These are phyloP conservation scores for Pezicula carpinea DNA, from an alignment of 2,329 filamentous ascomycete species.

Conservation along the genomic window DNA sequence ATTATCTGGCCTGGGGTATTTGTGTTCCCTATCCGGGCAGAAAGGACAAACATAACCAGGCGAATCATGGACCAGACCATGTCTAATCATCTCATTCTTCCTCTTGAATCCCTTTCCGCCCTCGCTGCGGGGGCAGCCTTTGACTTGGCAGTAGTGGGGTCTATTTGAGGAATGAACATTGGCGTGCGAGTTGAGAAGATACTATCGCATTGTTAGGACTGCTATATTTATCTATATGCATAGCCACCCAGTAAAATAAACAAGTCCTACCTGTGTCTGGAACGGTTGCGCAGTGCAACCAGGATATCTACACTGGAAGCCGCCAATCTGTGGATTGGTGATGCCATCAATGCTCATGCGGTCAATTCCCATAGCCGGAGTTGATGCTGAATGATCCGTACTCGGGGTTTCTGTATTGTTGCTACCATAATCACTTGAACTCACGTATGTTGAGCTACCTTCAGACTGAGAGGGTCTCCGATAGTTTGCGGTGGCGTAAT, in stretches of 20 bases:
- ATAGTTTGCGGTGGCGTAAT: conserved; percentile 10
- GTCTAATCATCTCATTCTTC: conserved; percentile 69
- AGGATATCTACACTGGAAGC: conserved; percentile 53
- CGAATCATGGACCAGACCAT: conserved; percentile 86
- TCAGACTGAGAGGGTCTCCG: conserved; percentile 23
- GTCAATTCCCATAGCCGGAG: conserved; percentile 42
- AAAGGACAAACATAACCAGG: conserved; percentile 96
- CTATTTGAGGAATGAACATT: conserved; percentile 64
- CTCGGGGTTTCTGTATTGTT: conserved; percentile 41
- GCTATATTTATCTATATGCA: background rate
- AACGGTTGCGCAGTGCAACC: conserved; percentile 71
- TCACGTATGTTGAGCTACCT: conserved; percentile 17
- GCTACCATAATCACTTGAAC: conserved; percentile 22
- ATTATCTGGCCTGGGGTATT: conserved; percentile 93
- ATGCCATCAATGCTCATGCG: conserved; percentile 56
- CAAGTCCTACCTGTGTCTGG: conserved; percentile 57
- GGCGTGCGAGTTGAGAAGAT: conserved; percentile 73
- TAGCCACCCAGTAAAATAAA: background rate
- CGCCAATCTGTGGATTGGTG: conserved; percentile 47
- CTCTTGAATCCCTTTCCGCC: conserved; percentile 66
- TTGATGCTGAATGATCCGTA: conserved; percentile 39
- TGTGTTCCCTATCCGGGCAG: conserved; percentile 88
- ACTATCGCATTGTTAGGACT: conserved; percentile 32
- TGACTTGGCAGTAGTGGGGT: conserved; percentile 62
- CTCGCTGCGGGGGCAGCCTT: conserved; percentile 57